Base-by-base conservation (phyloP, 2,329 filamentous ascomycete species). In the Aspergillus fischeri region DNA sequence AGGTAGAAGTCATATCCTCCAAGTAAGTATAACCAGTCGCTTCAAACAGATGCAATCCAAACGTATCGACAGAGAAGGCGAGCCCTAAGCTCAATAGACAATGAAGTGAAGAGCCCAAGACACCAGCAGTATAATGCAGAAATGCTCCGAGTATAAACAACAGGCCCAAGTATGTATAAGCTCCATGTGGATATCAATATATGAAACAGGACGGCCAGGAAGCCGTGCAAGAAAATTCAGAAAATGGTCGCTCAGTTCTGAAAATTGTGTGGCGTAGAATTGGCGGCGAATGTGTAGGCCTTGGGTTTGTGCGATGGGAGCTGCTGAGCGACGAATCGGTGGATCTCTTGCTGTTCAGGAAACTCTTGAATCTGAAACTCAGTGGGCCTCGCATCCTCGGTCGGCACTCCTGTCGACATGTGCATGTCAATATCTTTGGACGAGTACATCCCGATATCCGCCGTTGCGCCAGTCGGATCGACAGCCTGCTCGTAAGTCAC, bases 351-450 rank as follows among this genome's bases (percentile, higher is more conserved):
- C 58, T 79, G 76, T 57, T 77, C 70, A 11, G 75, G 71, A 57
- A 76, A 79, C 57, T 78, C 76, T 51, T 76, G 73, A 51, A 78
- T 77, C 56, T 71, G 68, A 59, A 78, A 78, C 60, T 78, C 74
- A 1, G 70, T 70, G 41, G 64, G 65, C 64, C 73, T 74, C 45
- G 70, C 59, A 14, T 75, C 72, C 6, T 63, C 63, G 10, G 55
- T 63, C 49, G 63, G 64, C 51, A 61, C 65, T 42, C 59, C 63
- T 5, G 63, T 54, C 25, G 63, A 58, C 24, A 63, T 57, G 21
- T 67, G 60, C 54, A 73, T 65, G 20, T 66, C 70, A 10, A 66
- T 62, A 48, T 70, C 66, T 51, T 70, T 70, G 5, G 69, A 61
- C 41, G 73, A 65, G 59, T 71, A 70, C 59, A 73, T 63, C 57